Conservation (phyloP, 306 rosid genomes). For the Carpinus viminea region DNA sequence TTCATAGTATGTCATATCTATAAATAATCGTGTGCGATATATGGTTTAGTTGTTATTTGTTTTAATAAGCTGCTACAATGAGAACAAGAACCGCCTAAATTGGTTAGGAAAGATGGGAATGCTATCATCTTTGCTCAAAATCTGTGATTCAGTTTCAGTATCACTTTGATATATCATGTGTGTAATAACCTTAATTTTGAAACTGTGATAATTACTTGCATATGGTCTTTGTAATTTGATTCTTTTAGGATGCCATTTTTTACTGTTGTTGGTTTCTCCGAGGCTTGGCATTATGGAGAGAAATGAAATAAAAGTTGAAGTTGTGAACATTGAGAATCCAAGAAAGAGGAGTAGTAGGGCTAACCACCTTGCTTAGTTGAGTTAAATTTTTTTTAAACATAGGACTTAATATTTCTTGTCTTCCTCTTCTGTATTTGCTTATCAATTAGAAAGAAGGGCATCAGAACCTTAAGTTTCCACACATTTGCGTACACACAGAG, state of each 20-base stretch:
- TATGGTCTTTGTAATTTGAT: neutral
- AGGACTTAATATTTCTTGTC: neutral
- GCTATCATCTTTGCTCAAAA: neutral
- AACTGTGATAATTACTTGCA: neutral
- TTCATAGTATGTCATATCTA: neutral
- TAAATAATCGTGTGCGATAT: neutral
- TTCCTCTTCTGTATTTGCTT: neutral
- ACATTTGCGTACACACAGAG: neutral
- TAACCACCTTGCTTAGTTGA: neutral
- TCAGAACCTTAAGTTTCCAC: neutral
- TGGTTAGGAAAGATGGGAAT: neutral
- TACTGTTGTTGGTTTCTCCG: too few species aligned
- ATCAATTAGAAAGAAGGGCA: neutral
- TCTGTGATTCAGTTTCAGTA: neutral
- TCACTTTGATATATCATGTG: neutral
- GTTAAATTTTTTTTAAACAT: neutral
- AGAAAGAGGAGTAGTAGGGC: too few species aligned
- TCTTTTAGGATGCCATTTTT: neutral
- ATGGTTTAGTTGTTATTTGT: neutral
- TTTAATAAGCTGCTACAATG: neutral
- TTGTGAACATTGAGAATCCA: too few species aligned
- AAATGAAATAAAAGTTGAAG: too few species aligned
- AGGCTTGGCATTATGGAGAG: too few species aligned
- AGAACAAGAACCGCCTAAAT: neutral
- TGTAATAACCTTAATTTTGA: neutral